phyloP scores from a whole-genome alignment of 306 rosid genomes.

The Prunus mira region DNA sequence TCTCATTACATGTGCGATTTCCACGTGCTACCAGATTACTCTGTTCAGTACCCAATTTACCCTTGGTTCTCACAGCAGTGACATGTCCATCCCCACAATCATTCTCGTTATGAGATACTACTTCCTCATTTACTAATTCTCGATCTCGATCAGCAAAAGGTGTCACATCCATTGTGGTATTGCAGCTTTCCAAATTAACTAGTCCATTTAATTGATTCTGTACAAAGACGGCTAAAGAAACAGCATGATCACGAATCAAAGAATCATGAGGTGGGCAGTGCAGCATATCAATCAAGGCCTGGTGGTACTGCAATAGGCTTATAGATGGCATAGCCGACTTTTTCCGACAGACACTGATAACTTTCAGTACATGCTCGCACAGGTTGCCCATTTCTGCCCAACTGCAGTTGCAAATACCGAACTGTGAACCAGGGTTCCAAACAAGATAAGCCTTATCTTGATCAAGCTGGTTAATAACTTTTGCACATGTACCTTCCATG shows the following conservation, averaged over 20 bases:
- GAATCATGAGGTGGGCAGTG: slow-evolving; percentile 84
- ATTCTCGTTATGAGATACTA: slow-evolving; percentile 23
- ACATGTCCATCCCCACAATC: slow-evolving; percentile 25
- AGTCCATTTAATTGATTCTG: slow-evolving; percentile 56
- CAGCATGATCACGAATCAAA: slow-evolving; percentile 72
- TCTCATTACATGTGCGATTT: slow-evolving; percentile 26
- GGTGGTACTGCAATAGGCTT: slow-evolving; percentile 63
- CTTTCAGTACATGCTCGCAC: slow-evolving; percentile 81
- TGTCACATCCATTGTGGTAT: slow-evolving; percentile 26
- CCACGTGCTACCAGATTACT: slow-evolving; percentile 18
- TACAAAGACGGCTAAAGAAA: slow-evolving; percentile 69
- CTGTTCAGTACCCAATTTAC: slow-evolving; percentile 13
- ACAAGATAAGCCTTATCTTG: slow-evolving; percentile 51
- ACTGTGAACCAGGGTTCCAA: slow-evolving; percentile 72
- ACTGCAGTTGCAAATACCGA: slow-evolving; percentile 67
- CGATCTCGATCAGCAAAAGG: slow-evolving; percentile 16
- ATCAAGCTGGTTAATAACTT: slow-evolving; percentile 53
- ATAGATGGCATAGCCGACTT: slow-evolving; percentile 48
- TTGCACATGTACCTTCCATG: slow-evolving; percentile 59
- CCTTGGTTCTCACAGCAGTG: slow-evolving; percentile 16
- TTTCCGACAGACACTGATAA: slow-evolving; percentile 41
- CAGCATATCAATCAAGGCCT: slow-evolving; percentile 54
- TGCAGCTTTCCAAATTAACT: slow-evolving; percentile 36
- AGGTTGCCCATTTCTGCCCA: slow-evolving; percentile 84
- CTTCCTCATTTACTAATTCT: slow-evolving; percentile 14